phyloP scores from a whole-genome alignment of 163 green algal species.

The Volvox carteri region DNA sequence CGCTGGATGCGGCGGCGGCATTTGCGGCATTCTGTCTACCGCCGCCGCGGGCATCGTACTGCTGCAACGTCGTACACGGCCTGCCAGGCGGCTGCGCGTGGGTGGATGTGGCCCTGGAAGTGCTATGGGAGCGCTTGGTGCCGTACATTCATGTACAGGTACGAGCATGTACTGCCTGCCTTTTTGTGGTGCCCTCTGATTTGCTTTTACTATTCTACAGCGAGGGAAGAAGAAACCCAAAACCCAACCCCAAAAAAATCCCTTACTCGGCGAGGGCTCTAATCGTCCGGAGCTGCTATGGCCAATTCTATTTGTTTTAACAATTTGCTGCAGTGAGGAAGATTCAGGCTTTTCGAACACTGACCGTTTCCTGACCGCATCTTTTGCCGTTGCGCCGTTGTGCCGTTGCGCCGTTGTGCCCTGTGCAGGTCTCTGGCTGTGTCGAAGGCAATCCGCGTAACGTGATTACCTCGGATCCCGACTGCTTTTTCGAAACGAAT shows the following conservation, averaged over 20 bases:
- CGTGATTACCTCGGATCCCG: slow-evolving; percentile 44
- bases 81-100: slow-evolving; percentile 56
- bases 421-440: slow-evolving; percentile 56
- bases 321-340: too few species aligned
- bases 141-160: slow-evolving; percentile 40
- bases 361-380: too few species aligned
- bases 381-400: not conserved
- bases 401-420: not conserved
- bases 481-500: slow-evolving; percentile 64
- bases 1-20: not conserved
- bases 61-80: slow-evolving; percentile 51
- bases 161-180: not conserved
- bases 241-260: too few species aligned
- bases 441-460: slow-evolving; percentile 47
- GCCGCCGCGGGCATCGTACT: slow-evolving; percentile 54
- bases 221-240: too few species aligned
- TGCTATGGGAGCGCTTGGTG: slow-evolving; percentile 57
- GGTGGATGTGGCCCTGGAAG: slow-evolving; percentile 54
- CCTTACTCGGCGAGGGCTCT: too few species aligned
- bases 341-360: too few species aligned
- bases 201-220: too few species aligned
- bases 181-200: not conserved
- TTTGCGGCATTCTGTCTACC: not conserved
- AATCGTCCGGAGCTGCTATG: too few species aligned
- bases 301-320: too few species aligned